These are phyloP conservation scores for Cokeromyces recurvatus DNA, from an alignment of 371 early-diverging fungal genomes.

Conservation along the genomic window DNA sequence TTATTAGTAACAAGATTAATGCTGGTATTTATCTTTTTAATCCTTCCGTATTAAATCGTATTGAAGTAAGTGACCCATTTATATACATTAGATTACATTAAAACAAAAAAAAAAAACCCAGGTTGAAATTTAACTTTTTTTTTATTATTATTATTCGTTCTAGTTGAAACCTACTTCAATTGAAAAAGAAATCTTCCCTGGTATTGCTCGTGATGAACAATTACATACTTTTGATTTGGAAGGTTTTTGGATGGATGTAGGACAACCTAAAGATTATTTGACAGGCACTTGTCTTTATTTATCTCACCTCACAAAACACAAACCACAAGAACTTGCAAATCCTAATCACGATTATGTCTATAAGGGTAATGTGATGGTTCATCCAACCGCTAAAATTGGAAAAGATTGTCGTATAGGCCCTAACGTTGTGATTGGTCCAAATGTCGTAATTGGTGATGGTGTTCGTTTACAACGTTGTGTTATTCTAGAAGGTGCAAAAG, in stretches of 20 bases:
- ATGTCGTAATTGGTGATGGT: constrained; percentile 92
- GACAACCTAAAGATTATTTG: constrained; percentile 98
- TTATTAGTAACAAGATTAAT: constrained; percentile 97
- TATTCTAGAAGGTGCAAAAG: constrained; percentile 82
- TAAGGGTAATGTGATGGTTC: constrained; percentile 87
- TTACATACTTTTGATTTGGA: constrained; percentile 93
- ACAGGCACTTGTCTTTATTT: constrained; percentile 95
- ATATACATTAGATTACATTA: background rate
- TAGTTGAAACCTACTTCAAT: constrained; percentile 93
- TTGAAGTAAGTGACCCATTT: constrained; percentile 52
- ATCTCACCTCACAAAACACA: constrained; percentile 70
- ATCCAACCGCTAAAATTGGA: constrained; percentile 92
- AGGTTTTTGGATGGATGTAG: constrained; percentile 99
- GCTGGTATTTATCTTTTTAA: constrained; percentile 99
- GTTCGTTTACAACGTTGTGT: constrained; percentile 92
- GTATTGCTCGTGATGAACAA: constrained; percentile 82
- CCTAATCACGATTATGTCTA: constrained; percentile 62
- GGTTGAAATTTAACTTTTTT: background rate
- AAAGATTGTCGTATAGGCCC: constrained; percentile 94
- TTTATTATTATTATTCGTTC: constrained; percentile 25
- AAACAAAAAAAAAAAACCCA: background rate
- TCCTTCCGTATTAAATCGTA: constrained; percentile 88
- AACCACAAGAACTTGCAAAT: constrained; percentile 70
- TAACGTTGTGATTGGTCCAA: constrained; percentile 93
- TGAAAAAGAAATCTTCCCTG: constrained; percentile 98